Evolutionary conservation across 2,329 filamentous ascomycete species (phyloP), one percentile per base, ranked within the genome.

Genomic region (Chalaropsis thielavioides): DNA sequence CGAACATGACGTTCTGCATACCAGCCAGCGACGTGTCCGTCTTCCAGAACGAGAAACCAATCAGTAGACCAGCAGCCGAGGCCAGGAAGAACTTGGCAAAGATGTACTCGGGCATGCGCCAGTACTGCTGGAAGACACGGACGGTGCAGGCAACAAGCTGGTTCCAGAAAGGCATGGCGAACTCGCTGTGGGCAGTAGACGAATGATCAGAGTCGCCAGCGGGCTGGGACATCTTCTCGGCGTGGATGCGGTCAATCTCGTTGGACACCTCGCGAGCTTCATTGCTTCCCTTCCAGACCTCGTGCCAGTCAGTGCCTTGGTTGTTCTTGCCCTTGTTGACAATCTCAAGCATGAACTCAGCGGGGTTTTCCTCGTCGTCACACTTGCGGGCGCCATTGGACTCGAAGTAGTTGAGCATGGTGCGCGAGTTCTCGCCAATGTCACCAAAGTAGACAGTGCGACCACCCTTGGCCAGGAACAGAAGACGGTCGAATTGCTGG

Each of bases 81-180:
- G 76, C 85, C 19, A 92, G 80, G 0, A 79, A 72, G 1, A 82
- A 73, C 75, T 92, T 92, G 65, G 87, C 82, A 73, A 89, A 88
- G 70, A 94, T 84, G 74, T 94, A 94, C 11, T 79, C 79, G 0
- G 89, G 89, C 65, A 84, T 89, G 58, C 89, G 82, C 88, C 89
- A 92, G 78, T 92, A 92, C 72, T 94, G 89, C 71, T 89, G 82
- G 74, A 91, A 91, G 5, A 91, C 83, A 66, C 89, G 84, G 8
- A 79, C 70, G 1, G 83, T 83, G 51, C 90, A 88, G 66, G 84
- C 79, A 54, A 73, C 75, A 0, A 92, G 74, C 71, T 96, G 91
- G 0, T 76, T 70, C 0, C 66, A 67, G 71, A 95, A 88, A 0
- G 90, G 85, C 70, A 89, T 87, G 3, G 91, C 90, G 68, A 95